A percentile compares a stretch with the other conserved stretches of the same genome.
Evolutionary conservation across 169 alveolate species (phyloP).

Genomic region (Cryptosporidium baileyi): DNA sequence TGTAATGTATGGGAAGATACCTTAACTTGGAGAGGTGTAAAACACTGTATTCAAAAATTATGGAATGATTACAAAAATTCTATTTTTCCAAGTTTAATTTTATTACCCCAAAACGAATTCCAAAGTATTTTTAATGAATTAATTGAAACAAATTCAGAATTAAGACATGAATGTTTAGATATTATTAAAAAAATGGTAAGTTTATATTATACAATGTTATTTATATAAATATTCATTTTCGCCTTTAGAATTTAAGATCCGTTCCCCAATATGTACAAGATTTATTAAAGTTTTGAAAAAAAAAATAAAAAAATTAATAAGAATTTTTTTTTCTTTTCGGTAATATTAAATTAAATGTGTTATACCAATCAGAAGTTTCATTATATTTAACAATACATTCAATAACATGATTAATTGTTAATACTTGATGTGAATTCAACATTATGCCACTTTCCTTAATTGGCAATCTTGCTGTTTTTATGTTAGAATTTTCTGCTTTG

Average conservation of each 20-base stretch:
- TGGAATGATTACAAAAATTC: conserved; percentile 56
- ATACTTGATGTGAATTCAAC: conserved; percentile 17
- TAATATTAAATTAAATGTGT: conserved; percentile 5
- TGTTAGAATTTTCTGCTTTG: conserved; percentile 67
- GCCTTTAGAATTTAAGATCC: conserved; percentile 45
- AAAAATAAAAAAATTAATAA: not conserved
- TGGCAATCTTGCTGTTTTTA: conserved; percentile 72
- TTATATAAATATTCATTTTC: not conserved
- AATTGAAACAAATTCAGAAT: conserved; percentile 57
- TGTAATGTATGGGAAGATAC: conserved; percentile 61
- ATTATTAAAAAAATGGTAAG: conserved; percentile 52
- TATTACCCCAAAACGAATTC: conserved; percentile 37
- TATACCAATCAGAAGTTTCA: conserved; percentile 23
- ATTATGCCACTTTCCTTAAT: conserved; percentile 60
- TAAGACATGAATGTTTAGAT: conserved; percentile 55
- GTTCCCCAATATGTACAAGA: conserved; percentile 60
- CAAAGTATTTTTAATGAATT: conserved; percentile 40
- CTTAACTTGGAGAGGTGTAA: conserved; percentile 62
- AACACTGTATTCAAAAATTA: conserved; percentile 53
- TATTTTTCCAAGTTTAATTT: conserved; percentile 51
- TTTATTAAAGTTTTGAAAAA: not conserved
- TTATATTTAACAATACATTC: conserved; percentile 48
- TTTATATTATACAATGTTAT: not conserved
- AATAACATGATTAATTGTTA: conserved; percentile 67
- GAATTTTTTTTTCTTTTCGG: conserved; percentile 44